These are phyloP conservation scores for Phyllosticta citrichinensis DNA, from an alignment of 2,329 filamentous ascomycete genomes.

Conservation along the genomic window DNA sequence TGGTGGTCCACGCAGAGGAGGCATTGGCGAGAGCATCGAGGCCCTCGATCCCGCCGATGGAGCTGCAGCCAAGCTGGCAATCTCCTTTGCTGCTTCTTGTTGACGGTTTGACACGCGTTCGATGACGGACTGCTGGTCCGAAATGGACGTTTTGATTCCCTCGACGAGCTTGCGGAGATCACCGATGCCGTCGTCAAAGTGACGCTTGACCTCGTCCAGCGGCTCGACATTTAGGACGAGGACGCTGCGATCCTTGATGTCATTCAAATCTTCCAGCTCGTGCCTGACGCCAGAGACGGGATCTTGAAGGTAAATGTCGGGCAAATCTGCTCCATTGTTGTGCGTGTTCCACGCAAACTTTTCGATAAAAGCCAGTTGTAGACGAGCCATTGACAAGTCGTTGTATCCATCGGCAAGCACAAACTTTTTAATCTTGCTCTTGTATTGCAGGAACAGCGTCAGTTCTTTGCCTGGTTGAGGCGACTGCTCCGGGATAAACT, in stretches of 20 bases:
- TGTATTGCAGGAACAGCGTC: conserved; percentile 91
- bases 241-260: conserved; percentile 91
- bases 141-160: conserved; percentile 71
- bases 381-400: conserved; percentile 73
- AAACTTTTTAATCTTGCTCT: conserved; percentile 94
- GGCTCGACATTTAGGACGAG: conserved; percentile 90
- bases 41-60: conserved; percentile 24
- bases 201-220: conserved; percentile 89
- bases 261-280: conserved; percentile 83
- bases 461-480: conserved; percentile 76
- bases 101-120: conserved; percentile 85
- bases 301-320: conserved; percentile 97
- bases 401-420: conserved; percentile 74
- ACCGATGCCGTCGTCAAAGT: conserved; percentile 86
- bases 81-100: conserved; percentile 77
- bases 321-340: conserved; percentile 81
- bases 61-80: conserved; percentile 55
- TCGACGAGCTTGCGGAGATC: conserved; percentile 75
- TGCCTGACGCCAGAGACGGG: conserved; percentile 92
- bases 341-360: conserved; percentile 99
- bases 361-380: conserved; percentile 95
- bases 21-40: conserved; percentile 22
- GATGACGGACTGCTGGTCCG: conserved; percentile 71
- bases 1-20: conserved; percentile 15
- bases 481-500: conserved; percentile 44